Evolutionary conservation across 192 early-diverging fungal species (phyloP).

Genomic region (Coemansia sp.): DNA sequence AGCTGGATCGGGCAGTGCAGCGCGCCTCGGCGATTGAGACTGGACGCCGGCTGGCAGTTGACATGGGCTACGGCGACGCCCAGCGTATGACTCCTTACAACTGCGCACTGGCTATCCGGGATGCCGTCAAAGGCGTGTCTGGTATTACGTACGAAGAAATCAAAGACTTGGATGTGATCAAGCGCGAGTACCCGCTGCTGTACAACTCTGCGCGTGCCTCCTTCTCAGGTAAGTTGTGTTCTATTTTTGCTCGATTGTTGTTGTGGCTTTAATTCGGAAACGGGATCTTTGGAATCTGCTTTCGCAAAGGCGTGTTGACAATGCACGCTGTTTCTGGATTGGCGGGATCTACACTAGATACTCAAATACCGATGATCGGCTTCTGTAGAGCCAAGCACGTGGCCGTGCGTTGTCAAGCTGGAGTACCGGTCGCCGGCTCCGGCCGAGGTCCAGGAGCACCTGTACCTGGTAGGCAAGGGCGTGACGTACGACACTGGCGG

Average conservation of each 20-base stretch:
- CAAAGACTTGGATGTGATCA: conserved; percentile 65
- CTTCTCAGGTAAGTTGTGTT: conserved; percentile 58
- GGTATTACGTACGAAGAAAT: conserved; percentile 63
- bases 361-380: neutral
- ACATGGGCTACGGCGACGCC: conserved; percentile 81
- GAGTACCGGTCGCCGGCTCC: conserved; percentile 66
- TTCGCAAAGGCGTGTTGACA: neutral
- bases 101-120: conserved; percentile 66
- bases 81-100: conserved; percentile 84
- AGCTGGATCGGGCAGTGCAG: conserved; percentile 42
- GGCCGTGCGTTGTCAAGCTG: conserved; percentile 55
- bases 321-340: neutral
- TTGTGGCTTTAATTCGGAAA: neutral
- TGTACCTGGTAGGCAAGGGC: conserved; percentile 88
- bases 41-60: conserved; percentile 70
- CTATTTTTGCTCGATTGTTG: neutral
- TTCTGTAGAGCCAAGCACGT: conserved; percentile 36
- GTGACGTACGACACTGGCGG: conserved; percentile 92
- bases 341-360: neutral
- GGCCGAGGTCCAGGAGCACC: conserved; percentile 67
- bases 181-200: conserved; percentile 79
- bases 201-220: conserved; percentile 74
- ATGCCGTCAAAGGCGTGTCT: conserved; percentile 57
- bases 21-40: conserved; percentile 68
- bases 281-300: neutral